Evolutionary conservation across 2,329 filamentous ascomycete genomes (phyloP), one percentile per base, ranked within the genome.

Genomic region (Ceratocystis papillata): DNA sequence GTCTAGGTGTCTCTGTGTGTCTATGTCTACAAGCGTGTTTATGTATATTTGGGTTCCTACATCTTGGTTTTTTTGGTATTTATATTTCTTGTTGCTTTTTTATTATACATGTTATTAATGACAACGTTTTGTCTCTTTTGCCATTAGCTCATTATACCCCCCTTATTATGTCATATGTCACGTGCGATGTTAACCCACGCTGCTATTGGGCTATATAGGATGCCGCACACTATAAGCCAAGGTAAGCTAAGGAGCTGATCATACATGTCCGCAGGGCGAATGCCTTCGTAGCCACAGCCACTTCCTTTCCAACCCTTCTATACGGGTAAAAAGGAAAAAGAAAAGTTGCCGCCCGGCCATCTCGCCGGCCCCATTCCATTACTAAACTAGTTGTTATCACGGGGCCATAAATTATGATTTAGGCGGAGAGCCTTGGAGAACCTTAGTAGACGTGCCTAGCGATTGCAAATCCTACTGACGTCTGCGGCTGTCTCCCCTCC

Each of bases 21-120:
- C 20, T 57, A 15, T 65, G 55, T 33, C 41, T 46, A 61, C 41
- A 50, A 48, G 64, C 67, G 62, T 66, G 62, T 68, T 53, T 33
- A 65, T 66, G 46, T 64, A 30, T 37, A 64, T 37, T 45, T 65
- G 65, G 37, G 37, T 48, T 20, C 46, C 67, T 45, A 57, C 46
- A 45, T 62, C 8, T 33, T 67, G 63, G 46, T 45, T 48, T 64
- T 60, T 20, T 17, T 60, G 20, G 41, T 12, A 41, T 53, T 65
- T 50, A 53, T 61, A 46, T 44, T 64, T 62, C 41, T 41, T 46
- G 65, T 59, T 59, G 44, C 46, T 37, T 33, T 59, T 41, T 68
- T 48, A 7, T 17, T 59, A 20, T 61, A 28, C 20, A 33, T 46
- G 48, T 62, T 65, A 7, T 45, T 64, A 28, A 60, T 62, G 41